Percentiles rank a stretch among this genome's conserved stretches.
Evolutionary conservation across 1,284 basidiomycete genomes (phyloP).

Genomic region (Tylopilus sp.): DNA sequence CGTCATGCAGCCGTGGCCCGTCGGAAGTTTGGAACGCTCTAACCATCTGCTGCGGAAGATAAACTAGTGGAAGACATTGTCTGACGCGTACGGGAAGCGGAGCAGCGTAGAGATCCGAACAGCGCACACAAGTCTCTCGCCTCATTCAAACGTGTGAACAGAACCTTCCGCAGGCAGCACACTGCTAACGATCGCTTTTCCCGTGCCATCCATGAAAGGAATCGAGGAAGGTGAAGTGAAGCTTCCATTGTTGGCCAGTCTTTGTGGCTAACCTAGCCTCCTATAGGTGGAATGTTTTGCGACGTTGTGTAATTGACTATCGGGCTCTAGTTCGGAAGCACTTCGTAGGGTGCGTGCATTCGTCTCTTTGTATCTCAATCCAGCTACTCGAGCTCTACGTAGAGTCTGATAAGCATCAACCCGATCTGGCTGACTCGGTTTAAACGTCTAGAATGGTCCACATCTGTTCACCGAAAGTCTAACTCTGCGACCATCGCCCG

Average conservation of each 20-base stretch:
- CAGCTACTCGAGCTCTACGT: neutral
- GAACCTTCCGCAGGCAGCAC: neutral
- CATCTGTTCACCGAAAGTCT: too few species aligned
- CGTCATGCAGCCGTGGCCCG: too few species aligned
- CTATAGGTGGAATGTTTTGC: neutral
- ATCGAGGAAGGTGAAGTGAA: neutral
- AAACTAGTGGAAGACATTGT: neutral
- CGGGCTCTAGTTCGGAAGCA: neutral
- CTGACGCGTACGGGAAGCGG: neutral
- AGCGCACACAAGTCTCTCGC: neutral
- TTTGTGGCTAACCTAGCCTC: neutral
- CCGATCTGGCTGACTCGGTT: neutral
- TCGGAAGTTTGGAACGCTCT: neutral
- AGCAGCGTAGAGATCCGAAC: neutral
- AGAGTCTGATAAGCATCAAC: neutral
- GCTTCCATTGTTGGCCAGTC: neutral
- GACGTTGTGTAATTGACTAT: neutral
- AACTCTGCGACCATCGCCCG: too few species aligned
- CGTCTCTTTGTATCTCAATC: neutral
- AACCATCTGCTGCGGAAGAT: neutral
- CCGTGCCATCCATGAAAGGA: neutral
- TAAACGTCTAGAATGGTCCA: neutral
- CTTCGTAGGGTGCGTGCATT: neutral
- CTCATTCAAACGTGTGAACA: neutral
- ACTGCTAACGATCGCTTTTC: neutral